Percentiles rank a stretch among this genome's conserved stretches.
Conservation (phyloP, 176 grass and related monocot species). For the Echinochloa phyllopogon region DNA sequence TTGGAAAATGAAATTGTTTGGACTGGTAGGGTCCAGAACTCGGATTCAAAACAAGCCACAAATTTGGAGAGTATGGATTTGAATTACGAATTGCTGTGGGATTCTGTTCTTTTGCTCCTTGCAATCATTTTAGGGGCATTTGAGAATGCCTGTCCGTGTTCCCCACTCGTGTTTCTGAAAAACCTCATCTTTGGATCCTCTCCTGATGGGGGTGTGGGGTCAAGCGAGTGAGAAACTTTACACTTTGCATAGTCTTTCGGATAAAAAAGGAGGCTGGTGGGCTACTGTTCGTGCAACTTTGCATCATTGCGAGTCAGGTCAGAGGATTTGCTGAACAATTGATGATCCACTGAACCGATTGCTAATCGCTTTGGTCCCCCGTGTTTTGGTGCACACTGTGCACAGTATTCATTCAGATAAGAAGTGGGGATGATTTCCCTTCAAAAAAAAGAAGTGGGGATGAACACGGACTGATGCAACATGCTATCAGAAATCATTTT, state of each 20-base stretch:
- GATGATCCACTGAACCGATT: neutral
- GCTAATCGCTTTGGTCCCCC: neutral
- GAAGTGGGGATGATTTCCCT: neutral
- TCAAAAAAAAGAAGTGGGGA: neutral
- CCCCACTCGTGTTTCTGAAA: neutral
- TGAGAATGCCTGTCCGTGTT: neutral
- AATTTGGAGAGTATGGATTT: neutral
- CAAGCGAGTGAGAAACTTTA: conserved; percentile 2
- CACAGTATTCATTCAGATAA: too few relatives aligned
- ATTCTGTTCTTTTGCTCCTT: neutral
- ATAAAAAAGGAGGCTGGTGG: conserved; percentile 31
- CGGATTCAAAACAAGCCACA: neutral
- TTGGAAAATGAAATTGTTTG: neutral
- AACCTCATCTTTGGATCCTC: conserved; percentile 14
- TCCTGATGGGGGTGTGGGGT: conserved; percentile 17
- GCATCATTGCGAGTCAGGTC: conserved; percentile 37
- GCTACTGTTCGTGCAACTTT: conserved; percentile 11
- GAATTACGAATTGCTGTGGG: neutral
- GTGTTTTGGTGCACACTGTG: neutral
- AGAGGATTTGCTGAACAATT: neutral
- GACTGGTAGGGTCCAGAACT: neutral
- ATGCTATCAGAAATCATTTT: neutral
- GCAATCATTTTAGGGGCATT: neutral
- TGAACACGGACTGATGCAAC: neutral
- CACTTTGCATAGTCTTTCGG: conserved; percentile 7